phyloP scores from a whole-genome alignment of 352 stramenopile species.

The Phytophthora gonapodyides region DNA sequence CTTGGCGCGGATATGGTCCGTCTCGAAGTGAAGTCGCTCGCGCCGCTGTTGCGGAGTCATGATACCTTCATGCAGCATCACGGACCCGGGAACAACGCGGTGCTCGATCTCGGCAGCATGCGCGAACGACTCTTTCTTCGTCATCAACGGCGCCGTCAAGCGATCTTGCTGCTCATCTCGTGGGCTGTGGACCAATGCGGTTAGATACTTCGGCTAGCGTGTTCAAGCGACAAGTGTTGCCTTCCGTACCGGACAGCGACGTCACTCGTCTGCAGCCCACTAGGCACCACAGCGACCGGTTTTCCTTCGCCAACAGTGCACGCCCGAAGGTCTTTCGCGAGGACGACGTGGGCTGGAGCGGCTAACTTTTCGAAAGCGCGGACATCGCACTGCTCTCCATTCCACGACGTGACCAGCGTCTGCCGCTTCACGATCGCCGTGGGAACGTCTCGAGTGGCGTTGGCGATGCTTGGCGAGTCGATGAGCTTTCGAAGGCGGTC shows the following conservation, averaged over 20 bases:
- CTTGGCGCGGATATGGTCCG: slow-evolving; percentile 54
- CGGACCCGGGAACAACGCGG: slow-evolving; percentile 43
- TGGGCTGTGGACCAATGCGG: slow-evolving; percentile 1
- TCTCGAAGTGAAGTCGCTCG: slow-evolving; percentile 71
- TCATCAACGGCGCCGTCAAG: slow-evolving; percentile 51
- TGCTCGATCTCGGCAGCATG: slow-evolving; percentile 55
- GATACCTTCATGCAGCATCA: slow-evolving; percentile 71
- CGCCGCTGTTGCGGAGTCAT: slow-evolving; percentile 74
- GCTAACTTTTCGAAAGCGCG: slow-evolving; percentile 53
- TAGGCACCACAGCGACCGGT: slow-evolving; percentile 10
- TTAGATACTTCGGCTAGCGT: background rate
- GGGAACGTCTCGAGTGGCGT: slow-evolving; percentile 42
- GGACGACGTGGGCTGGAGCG: slow-evolving; percentile 36
- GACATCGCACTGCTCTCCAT: slow-evolving; percentile 60
- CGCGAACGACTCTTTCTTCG: slow-evolving; percentile 51
- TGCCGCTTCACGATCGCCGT: slow-evolving; percentile 45
- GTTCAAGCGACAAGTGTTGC: slow-evolving; percentile 8
- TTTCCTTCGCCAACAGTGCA: slow-evolving; percentile 32
- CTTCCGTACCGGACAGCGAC: slow-evolving; percentile 30
- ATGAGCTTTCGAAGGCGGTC: slow-evolving; percentile 65
- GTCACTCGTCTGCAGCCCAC: slow-evolving; percentile 37
- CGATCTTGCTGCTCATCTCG: slow-evolving; percentile 20
- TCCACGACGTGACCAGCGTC: slow-evolving; percentile 56
- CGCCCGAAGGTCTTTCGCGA: slow-evolving; percentile 42
- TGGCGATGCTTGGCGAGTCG: slow-evolving; percentile 51